Evolutionary conservation across 768 basidiomycete genomes (phyloP).

Genomic region (Collybiopsis confluens): DNA sequence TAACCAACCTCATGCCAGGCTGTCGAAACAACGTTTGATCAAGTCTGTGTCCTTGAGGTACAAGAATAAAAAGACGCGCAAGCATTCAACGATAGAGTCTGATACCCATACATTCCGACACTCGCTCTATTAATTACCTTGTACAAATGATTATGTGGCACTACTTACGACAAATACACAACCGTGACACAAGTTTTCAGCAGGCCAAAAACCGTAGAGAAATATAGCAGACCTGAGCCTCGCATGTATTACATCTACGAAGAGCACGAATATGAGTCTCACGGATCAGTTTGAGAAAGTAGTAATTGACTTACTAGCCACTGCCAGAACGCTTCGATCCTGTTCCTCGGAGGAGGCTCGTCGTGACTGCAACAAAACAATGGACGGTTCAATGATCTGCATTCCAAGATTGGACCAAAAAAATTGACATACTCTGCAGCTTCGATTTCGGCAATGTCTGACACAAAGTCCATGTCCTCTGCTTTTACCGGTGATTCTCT

Average conservation of each 20-base stretch:
- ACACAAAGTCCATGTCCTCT: slow-evolving; percentile 82
- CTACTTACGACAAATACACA: no score
- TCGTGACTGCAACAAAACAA: slow-evolving; percentile 41
- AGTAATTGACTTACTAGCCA: slow-evolving; percentile 60
- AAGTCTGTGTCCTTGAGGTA: no score
- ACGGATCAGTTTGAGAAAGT: not conserved
- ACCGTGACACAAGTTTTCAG: no score
- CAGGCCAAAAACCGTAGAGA: no score
- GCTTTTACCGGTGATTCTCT: slow-evolving; percentile 41
- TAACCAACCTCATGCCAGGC: no score
- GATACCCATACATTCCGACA: no score
- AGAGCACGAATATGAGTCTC: not conserved
- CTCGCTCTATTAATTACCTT: no score
- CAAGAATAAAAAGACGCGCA: no score
- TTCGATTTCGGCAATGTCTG: slow-evolving; percentile 65
- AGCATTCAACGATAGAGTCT: no score
- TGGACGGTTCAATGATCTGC: slow-evolving; percentile 6
- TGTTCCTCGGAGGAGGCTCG: slow-evolving; percentile 68
- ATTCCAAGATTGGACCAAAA: not conserved
- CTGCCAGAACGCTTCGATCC: slow-evolving; percentile 65
- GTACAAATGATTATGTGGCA: no score
- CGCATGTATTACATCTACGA: slow-evolving; percentile 1
- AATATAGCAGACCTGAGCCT: no score
- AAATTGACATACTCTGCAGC: slow-evolving; percentile 45
- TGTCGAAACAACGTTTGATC: no score